Evolutionary conservation across 1,139 yeast genomes (phyloP), one percentile per base, ranked within the genome.

Genomic region (Yamadazyma dendronema): DNA sequence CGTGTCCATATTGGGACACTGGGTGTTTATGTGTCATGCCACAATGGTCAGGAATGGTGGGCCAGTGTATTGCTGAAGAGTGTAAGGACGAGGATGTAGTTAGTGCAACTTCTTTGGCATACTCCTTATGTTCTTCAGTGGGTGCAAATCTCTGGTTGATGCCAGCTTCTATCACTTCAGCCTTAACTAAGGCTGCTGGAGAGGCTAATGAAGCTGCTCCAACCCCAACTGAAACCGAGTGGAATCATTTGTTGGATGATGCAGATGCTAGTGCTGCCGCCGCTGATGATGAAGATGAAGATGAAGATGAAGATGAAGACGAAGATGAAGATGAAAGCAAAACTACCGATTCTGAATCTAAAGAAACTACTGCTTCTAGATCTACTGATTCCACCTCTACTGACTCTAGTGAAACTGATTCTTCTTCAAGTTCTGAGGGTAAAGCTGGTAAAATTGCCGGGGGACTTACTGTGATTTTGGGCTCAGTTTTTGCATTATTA

Each of bases 1-100:
- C 73, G 28, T 72, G 78, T 49, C 78, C 78, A 28, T 71, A 72
- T 55, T 72, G 78, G 78, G 78, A 72, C 48, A 68, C 78, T 21
- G 78, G 78, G 3, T 72, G 78, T 46, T 62, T 72, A 48, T 72
- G 78, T 55, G 74, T 71, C 16, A 72, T 73, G 74, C 71, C 74
- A 11, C 70, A 65, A 47, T 72, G 74, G 74, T 58, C 69, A 22
- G 74, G 73, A 3, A 47, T 52, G 37, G 77, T 73, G 4, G 79
- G 67, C 17, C 62, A 64, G 36, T 73, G 78, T 54, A 52, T 72
- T 41, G 76, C 74, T 31, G 44, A 57, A 34, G 53, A 55, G 28
- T 73, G 79, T 53, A 30, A 52, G 15, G 75, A 72, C 14, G 32
- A 46, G 2, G 76, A 72, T 35, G 72, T 73, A 21, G 60, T 43